Evolutionary conservation across 2,329 filamentous ascomycete species (phyloP), one percentile per base, ranked within the genome.

Genomic region (Trichoderma lentiforme): DNA sequence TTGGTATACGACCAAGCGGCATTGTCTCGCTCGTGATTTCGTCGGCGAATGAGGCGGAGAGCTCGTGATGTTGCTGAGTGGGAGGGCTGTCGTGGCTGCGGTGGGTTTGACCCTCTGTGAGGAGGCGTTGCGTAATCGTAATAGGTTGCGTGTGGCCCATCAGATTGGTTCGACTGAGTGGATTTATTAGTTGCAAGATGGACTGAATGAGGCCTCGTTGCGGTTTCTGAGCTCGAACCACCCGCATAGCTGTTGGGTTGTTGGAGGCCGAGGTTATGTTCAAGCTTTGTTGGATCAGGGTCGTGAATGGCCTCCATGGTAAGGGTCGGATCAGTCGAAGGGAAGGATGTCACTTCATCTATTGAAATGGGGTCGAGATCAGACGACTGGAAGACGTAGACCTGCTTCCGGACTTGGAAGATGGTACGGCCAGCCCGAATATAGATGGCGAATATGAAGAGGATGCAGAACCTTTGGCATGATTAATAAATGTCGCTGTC

Each of bases 1-100:
- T 90, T 90, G 53, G 89, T 86, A 76, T 92, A 92, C 0, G 86
- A 85, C 87, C 87, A 89, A 1, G 89, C 87, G 0, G 89, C 89
- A 30, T 84, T 87, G 75, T 86, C 88, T 24, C 86, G 82, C 70
- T 87, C 86, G 72, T 84, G 81, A 21, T 81, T 79, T 74, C 70
- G 78, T 18, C 74, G 71, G 56, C 70, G 71, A 28, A 70, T 61
- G 72, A 76, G 34, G 47, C 53, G 34, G n/a, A 60, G 26, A 18
- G 47, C 64, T 36, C 72, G 69, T 21, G 51, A 9, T 32, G 64
- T 24, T 34, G 39, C n/a, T n/a, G 30, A n/a, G n/a, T 71, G 58
- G 5, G 39, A 14, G 30, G 51, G 47, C 18, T 60, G 24, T 0
- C 28, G 30, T 6, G 57, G 39, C 12, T 32, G 67, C 1, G 34